A percentile compares a stretch with the other conserved stretches of the same genome.
Evolutionary conservation across 1,284 basidiomycete genomes (phyloP).

Genomic region (Microbotryum saponariae): DNA sequence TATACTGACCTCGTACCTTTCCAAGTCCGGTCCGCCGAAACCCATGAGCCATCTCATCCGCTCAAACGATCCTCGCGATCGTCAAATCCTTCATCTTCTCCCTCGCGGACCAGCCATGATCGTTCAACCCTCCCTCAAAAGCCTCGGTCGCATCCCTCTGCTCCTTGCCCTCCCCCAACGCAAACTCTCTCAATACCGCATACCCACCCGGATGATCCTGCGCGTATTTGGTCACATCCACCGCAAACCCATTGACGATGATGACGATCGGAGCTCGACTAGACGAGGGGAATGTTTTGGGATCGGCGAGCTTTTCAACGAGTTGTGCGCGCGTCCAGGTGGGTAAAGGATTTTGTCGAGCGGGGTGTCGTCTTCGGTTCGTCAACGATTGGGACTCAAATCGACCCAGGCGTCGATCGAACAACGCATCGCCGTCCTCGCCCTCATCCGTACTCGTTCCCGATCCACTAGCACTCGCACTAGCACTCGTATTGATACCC

Average conservation of each 20-base stretch:
- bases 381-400: neutral
- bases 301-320: slow-evolving; percentile 43
- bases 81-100: slow-evolving; percentile 11
- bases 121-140: slow-evolving; percentile 64
- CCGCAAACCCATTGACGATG: slow-evolving; percentile 55
- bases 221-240: slow-evolving; percentile 57
- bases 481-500: neutral
- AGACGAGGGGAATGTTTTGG: slow-evolving; percentile 40
- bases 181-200: slow-evolving; percentile 48
- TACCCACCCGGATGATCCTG: slow-evolving; percentile 51
- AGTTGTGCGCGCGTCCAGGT: slow-evolving; percentile 34
- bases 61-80: slow-evolving; percentile 4
- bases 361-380: slow-evolving; percentile 5
- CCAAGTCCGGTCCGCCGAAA: no score
- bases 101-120: slow-evolving; percentile 44
- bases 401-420: slow-evolving; percentile 21
- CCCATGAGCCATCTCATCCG: neutral
- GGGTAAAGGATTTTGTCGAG: slow-evolving; percentile 27
- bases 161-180: slow-evolving; percentile 35
- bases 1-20: no score
- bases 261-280: slow-evolving; percentile 46
- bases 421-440: neutral
- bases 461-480: neutral
- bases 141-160: slow-evolving; percentile 54
- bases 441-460: neutral